These are phyloP conservation scores for Mycosarcoma mackinlayi DNA, from an alignment of 1,284 basidiomycete species.

Conservation along the genomic window DNA sequence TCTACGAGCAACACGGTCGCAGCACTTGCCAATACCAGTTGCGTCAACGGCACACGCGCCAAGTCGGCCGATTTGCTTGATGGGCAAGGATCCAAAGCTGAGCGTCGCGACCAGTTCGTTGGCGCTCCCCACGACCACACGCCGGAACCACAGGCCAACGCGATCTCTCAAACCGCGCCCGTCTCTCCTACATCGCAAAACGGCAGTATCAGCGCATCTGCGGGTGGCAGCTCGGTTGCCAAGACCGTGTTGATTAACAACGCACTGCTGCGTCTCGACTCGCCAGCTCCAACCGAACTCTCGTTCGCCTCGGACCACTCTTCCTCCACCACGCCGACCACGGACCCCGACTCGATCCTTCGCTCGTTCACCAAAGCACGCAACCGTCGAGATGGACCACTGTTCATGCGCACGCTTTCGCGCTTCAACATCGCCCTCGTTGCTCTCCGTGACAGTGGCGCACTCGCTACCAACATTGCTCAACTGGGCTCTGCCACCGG, in stretches of 20 bases:
- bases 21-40: constrained; percentile 9
- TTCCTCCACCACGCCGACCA: constrained; percentile 9
- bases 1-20: constrained; percentile 19
- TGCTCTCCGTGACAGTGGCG: constrained; percentile 68
- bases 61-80: constrained; percentile 47
- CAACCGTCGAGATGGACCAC: constrained; percentile 71
- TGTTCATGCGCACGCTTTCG: constrained; percentile 70
- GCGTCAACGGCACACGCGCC: constrained; percentile 29
- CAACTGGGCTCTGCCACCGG: constrained; percentile 56
- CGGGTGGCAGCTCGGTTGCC: constrained; percentile 12
- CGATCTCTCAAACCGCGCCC: constrained; percentile 32
- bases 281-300: constrained; percentile 22
- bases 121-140: constrained; percentile 5
- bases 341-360: constrained; percentile 69
- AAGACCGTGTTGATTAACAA: constrained; percentile 28
- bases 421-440: constrained; percentile 71
- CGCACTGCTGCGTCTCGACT: constrained; percentile 20
- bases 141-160: constrained; percentile 29
- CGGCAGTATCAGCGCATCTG: neutral
- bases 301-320: constrained; percentile 32
- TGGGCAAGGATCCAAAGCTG: constrained; percentile 22
- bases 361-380: constrained; percentile 72
- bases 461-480: constrained; percentile 63
- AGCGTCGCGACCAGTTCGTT: constrained; percentile 17
- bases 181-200: constrained; percentile 31